These are phyloP conservation scores for Cyclotella kingstonii DNA, from an alignment of 108 stramenopile genomes.

Conservation along the genomic window DNA sequence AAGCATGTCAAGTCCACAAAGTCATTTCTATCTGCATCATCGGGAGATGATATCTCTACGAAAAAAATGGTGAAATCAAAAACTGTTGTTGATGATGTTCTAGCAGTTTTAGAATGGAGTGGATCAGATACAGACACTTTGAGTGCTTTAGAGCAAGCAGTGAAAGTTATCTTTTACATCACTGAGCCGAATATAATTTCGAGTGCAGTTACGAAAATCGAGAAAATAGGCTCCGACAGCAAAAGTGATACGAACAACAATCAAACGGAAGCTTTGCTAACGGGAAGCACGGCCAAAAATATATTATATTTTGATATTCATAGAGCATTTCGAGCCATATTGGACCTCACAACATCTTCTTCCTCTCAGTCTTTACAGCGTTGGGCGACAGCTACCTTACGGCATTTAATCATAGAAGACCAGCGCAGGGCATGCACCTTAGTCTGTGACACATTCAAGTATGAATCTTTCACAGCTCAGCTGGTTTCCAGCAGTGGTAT, in stretches of 20 bases:
- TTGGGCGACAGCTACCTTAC: conserved; percentile 72
- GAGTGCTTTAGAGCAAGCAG: conserved; percentile 76
- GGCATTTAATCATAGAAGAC: conserved; percentile 71
- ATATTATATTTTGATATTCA: conserved; percentile 51
- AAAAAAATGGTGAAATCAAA: background rate
- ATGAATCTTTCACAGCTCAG: conserved; percentile 66
- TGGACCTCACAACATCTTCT: conserved; percentile 67
- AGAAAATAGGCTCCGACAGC: conserved; percentile 2
- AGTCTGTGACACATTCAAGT: conserved; percentile 45
- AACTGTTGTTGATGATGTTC: conserved; percentile 49
- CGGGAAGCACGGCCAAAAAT: background rate
- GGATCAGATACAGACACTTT: conserved; percentile 65
- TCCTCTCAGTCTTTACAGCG: conserved; percentile 73
- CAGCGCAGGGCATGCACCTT: conserved; percentile 61
- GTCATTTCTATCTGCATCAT: conserved; percentile 7
- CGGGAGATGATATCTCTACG: background rate
- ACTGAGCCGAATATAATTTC: conserved; percentile 60
- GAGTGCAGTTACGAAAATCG: conserved; percentile 13
- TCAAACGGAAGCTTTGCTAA: conserved; percentile 10
- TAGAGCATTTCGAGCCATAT: conserved; percentile 59
- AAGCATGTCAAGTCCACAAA: conserved; percentile 19
- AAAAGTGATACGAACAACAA: conserved; percentile 9
- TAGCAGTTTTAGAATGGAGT: conserved; percentile 67
- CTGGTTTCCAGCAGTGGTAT: conserved; percentile 70
- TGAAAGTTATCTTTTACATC: conserved; percentile 69